phyloP scores from a whole-genome alignment of 169 alveolate genomes.

The Babesia divergens region DNA sequence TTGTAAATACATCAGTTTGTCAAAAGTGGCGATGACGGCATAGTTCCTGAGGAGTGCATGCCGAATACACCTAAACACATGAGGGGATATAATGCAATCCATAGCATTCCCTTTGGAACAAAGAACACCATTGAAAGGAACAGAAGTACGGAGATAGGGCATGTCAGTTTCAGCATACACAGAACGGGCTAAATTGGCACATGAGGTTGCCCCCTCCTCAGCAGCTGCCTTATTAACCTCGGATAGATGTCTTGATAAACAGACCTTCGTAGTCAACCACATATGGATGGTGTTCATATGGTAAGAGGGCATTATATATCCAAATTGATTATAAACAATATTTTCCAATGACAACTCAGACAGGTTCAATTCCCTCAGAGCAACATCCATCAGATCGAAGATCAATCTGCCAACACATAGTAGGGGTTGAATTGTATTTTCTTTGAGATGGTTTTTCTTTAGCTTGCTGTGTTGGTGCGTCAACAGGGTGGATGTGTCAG shows the following conservation, averaged over 20 bases:
- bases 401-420: slow-evolving; percentile 12
- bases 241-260: too few species aligned
- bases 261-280: slow-evolving; percentile 16
- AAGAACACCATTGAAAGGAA: not conserved
- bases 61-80: slow-evolving; percentile 36
- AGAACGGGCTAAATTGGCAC: not conserved
- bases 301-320: slow-evolving; percentile 18
- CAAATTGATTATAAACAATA: slow-evolving; percentile 16
- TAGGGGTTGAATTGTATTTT: not conserved
- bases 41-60: slow-evolving; percentile 22
- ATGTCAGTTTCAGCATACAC: too few species aligned
- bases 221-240: not conserved
- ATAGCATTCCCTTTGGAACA: too few species aligned
- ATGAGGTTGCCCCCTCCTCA: not conserved
- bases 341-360: slow-evolving; percentile 12
- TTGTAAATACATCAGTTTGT: slow-evolving; percentile 54
- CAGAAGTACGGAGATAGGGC: not conserved
- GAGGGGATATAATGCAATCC: slow-evolving; percentile 29
- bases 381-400: slow-evolving; percentile 20
- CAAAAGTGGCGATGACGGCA: slow-evolving; percentile 48
- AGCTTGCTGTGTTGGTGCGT: slow-evolving; percentile 19
- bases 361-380: slow-evolving; percentile 19
- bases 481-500: slow-evolving; percentile 6
- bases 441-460: not conserved
- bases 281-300: not conserved